Percentiles rank a stretch among this genome's conserved stretches.
Conservation (phyloP, 352 stramenopile species). For the Phytopythium helicoides region DNA sequence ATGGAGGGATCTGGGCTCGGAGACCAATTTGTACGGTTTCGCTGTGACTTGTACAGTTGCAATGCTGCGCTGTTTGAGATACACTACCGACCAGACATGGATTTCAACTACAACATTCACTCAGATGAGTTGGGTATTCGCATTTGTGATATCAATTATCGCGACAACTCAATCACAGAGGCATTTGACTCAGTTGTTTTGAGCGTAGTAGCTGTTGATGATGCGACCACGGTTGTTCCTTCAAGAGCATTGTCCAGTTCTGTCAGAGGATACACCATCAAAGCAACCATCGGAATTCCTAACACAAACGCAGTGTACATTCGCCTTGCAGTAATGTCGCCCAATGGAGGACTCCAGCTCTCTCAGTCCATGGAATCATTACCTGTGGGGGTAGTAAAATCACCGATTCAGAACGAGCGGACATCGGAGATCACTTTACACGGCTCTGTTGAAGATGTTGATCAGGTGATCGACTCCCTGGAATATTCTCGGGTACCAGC, state of each 20-base stretch:
- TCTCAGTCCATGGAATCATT: constrained; percentile 14
- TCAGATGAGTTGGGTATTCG: constrained; percentile 51
- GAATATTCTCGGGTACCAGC: constrained; percentile 38
- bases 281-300: constrained; percentile 16
- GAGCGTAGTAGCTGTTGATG: constrained; percentile 40
- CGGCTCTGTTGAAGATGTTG: constrained; percentile 30
- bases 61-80: constrained; percentile 77
- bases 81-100: constrained; percentile 57
- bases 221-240: constrained; percentile 33
- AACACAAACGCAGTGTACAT: constrained; percentile 28
- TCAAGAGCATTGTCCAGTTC: constrained; percentile 31
- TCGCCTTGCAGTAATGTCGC: constrained; percentile 47
- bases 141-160: constrained; percentile 55
- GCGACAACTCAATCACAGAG: constrained; percentile 45
- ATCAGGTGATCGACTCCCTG: constrained; percentile 38
- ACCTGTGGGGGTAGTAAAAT: constrained; percentile 16
- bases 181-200: constrained; percentile 39
- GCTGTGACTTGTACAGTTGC: constrained; percentile 45
- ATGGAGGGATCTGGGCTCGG: constrained; percentile 45
- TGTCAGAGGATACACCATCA: constrained; percentile 44
- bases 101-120: constrained; percentile 76
- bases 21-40: constrained; percentile 60
- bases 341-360: constrained; percentile 45
- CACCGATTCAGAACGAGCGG: constrained; percentile 18
- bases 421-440: constrained; percentile 31